A percentile compares a stretch with the other conserved stretches of the same genome.
Evolutionary conservation across 2,329 filamentous ascomycete species (phyloP).

Genomic region (Fusarium solani-melongenae): DNA sequence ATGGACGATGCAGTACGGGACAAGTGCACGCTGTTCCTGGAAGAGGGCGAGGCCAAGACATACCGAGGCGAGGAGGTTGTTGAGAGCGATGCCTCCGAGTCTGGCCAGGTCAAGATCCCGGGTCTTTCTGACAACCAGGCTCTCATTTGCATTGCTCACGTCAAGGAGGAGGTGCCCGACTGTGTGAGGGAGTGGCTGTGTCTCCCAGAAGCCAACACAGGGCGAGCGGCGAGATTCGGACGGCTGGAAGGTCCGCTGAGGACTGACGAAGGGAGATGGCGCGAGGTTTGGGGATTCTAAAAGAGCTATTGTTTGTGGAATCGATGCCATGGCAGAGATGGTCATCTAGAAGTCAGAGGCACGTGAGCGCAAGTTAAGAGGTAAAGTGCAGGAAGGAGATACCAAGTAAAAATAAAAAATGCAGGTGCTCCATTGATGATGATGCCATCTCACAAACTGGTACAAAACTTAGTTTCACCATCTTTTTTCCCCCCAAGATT

Average conservation of each 20-base stretch:
- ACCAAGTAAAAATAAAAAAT: not conserved
- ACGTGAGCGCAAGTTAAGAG: not conserved
- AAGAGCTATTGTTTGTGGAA: not conserved
- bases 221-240: conserved; percentile 71
- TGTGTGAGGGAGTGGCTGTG: conserved; percentile 87
- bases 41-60: conserved; percentile 66
- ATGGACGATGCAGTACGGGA: conserved; percentile 86
- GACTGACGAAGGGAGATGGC: conserved; percentile 68
- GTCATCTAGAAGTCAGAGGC: not conserved
- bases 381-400: not conserved
- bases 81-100: conserved; percentile 58
- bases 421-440: not conserved
- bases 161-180: conserved; percentile 89
- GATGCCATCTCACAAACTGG: not conserved
- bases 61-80: conserved; percentile 52
- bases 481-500: not conserved
- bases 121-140: conserved; percentile 80
- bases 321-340: not conserved
- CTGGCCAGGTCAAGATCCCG: conserved; percentile 61
- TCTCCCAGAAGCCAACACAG: conserved; percentile 79
- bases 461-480: not conserved
- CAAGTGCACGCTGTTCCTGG: conserved; percentile 86
- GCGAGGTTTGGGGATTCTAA: conserved; percentile 69
- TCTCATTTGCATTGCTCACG: conserved; percentile 91
- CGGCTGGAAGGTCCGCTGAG: conserved; percentile 70